Evolutionary conservation across 2,329 filamentous ascomycete species (phyloP), one percentile per base, ranked within the genome.

Genomic region (Clarireedia paspali): DNA sequence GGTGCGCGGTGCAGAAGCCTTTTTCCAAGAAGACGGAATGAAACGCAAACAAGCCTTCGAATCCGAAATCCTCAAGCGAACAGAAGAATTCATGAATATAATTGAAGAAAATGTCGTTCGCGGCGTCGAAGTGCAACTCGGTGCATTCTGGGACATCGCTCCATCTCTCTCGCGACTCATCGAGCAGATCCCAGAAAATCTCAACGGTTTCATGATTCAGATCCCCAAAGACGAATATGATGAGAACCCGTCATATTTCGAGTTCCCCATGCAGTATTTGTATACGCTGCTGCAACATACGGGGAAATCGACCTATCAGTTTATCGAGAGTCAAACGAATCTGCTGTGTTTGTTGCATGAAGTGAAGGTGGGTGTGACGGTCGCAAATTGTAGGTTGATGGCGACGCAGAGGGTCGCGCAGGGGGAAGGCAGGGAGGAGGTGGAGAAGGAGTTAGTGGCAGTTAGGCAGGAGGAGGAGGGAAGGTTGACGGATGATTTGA

Each of bases 121-220:
- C 9, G 94, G 92, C 15, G 90, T 97, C 10, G 91, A 96, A 69
- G 82, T 90, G 55, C 94, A 97, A 72, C 80, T 96, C 2, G 91
- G 87, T 9, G 91, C 92, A 0, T 99, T 97, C 70, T 99, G 94
- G 94, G 94, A 99, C 68, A 95, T 97, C 65, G 92, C 91, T 1
- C 94, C 94, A 2, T 84, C 85, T 3, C 78, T 99, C 0, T 78
- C 87, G 26, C 79, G 84, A 15, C 76, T 97, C 47, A 79, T 95
- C 10, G 88, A 95, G 58, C 87, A 88, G 65, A 85, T 96, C 23
- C 91, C 91, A 0, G 69, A 72, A 1, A 72, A 78, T 45, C 71
- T 83, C 10, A 70, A 72, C 7, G 61, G 63, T 5, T 91, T 95
- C 71, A 76, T 82, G 23, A 80, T 96, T 48, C 81, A 87, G 64